Base-by-base conservation (phyloP, 768 basidiomycete species). In the Phylloporus rhodoxanthus region DNA sequence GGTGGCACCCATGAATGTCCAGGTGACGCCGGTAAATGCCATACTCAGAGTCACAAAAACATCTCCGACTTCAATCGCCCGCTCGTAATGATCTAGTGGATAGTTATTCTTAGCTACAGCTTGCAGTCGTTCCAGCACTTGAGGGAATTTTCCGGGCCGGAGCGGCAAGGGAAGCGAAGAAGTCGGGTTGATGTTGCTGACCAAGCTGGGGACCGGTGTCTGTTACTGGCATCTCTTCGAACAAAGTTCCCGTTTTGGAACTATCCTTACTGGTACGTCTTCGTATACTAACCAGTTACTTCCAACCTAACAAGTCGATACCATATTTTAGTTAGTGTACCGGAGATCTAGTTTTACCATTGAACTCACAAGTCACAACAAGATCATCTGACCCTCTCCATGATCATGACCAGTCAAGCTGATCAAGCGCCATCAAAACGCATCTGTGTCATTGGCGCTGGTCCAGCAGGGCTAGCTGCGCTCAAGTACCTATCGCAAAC, bases 381-480 rank as follows among this genome's bases (percentile, higher is more conserved):
- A 29, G 36, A 14, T 38, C 23, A 14, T 38, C 23, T 10, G 13
- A 28, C 36, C 5, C 10, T 21, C n/a, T 37, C 36, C 13, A 23
- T 29, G 38, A 8, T n/a, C 38, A 57, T 54, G 61, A 17, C 15
- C 32, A 32, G 7, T 21, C 55, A 44, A 28, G 28, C 9, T 39
- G n/a, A 44, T 54, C 47, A 30, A 8, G 20, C n/a, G 13, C 43
- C 47, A n/a, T 54, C 53, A 21, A 71, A 70, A 46, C 67, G 67
- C 14, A 84, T 90, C 48, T 81, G 84, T 49, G 72, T 91, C 41
- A 77, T 91, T 36, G 90, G 90, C 4, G 86, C 78, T 15, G 90
- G 90, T 11, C 74, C 87, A n/a, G 74, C 75, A 15, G 90, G 91
- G 7, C 74, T 92, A 0, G 84, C 80, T 20, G 75, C 79, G 5